A percentile compares a stretch with the other conserved stretches of the same genome.
Conservation (phyloP, 75 land plant species). For the Pinus tabuliformis region DNA sequence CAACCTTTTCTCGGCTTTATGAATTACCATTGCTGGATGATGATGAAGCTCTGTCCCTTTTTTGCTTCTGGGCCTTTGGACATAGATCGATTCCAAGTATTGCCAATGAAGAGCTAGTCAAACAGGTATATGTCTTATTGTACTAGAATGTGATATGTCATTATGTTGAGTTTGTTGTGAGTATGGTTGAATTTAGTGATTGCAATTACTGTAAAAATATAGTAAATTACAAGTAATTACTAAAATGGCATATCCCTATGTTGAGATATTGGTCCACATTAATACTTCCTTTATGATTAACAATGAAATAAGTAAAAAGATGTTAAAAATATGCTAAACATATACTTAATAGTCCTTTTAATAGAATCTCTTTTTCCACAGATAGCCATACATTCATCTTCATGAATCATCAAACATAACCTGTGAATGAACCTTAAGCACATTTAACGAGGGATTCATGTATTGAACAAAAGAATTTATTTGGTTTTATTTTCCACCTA, state of each 20-base stretch:
- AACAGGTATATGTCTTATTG: background rate
- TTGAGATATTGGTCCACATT: background rate
- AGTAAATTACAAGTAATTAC: too few relatives aligned
- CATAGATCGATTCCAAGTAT: background rate
- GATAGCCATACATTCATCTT: background rate
- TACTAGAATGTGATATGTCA: background rate
- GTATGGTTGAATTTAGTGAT: background rate
- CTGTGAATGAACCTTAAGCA: background rate
- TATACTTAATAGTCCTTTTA: background rate
- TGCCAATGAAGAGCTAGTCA: background rate
- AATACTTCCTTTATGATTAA: too few relatives aligned
- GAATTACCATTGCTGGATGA: slow-evolving; percentile 16
- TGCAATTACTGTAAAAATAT: background rate
- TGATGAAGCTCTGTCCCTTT: slow-evolving; percentile 44
- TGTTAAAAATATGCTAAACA: background rate
- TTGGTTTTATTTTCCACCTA: background rate
- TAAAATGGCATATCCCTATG: background rate
- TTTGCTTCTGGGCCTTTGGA: slow-evolving; percentile 20
- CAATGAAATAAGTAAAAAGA: background rate
- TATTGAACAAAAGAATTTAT: background rate
- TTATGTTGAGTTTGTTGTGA: background rate
- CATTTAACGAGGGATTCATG: background rate
- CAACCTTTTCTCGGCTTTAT: background rate
- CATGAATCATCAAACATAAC: background rate
- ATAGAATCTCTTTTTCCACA: background rate